Evolutionary conservation across 2,329 filamentous ascomycete genomes (phyloP).

Genomic region (Annulohypoxylon truncatum): DNA sequence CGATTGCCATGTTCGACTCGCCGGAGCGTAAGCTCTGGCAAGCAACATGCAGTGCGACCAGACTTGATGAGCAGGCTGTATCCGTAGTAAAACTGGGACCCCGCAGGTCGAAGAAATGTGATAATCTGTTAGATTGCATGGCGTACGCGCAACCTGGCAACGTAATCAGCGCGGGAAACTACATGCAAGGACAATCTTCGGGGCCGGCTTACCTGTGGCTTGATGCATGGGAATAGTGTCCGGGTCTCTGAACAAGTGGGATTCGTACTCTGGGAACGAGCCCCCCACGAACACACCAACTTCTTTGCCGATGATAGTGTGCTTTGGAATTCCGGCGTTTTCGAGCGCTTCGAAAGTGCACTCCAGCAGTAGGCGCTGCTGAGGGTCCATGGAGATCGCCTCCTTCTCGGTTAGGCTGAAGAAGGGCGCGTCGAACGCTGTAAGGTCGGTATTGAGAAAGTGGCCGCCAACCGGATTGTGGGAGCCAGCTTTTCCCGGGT

Average conservation of each 20-base stretch:
- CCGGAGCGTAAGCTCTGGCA: slow-evolving; percentile 61
- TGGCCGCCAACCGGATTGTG: slow-evolving; percentile 53
- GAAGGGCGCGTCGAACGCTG: slow-evolving; percentile 63
- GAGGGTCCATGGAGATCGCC: slow-evolving; percentile 64
- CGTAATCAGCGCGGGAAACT: slow-evolving; percentile 38
- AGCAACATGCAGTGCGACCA: slow-evolving; percentile 63
- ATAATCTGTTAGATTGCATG: slow-evolving; percentile 66
- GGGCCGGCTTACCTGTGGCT: slow-evolving; percentile 56
- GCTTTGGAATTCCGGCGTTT: slow-evolving; percentile 62
- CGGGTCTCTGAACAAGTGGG: slow-evolving; percentile 57
- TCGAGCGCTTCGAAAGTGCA: slow-evolving; percentile 66
- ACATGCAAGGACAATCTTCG: neutral
- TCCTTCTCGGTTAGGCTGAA: slow-evolving; percentile 65
- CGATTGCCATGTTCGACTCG: slow-evolving; percentile 60
- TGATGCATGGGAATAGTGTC: slow-evolving; percentile 64
- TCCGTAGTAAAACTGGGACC: slow-evolving; percentile 65
- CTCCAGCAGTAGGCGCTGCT: slow-evolving; percentile 64
- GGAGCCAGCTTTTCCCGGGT: slow-evolving; percentile 52
- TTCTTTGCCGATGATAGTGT: slow-evolving; percentile 59
- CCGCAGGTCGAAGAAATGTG: slow-evolving; percentile 66
- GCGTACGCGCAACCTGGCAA: slow-evolving; percentile 59
- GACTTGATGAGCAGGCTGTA: slow-evolving; percentile 64
- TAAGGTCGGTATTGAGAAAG: slow-evolving; percentile 59
- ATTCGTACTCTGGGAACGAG: slow-evolving; percentile 61
- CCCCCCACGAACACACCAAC: slow-evolving; percentile 64